These are phyloP conservation scores for Epichloe glyceriae DNA, from an alignment of 2,329 filamentous ascomycete species.

Conservation along the genomic window DNA sequence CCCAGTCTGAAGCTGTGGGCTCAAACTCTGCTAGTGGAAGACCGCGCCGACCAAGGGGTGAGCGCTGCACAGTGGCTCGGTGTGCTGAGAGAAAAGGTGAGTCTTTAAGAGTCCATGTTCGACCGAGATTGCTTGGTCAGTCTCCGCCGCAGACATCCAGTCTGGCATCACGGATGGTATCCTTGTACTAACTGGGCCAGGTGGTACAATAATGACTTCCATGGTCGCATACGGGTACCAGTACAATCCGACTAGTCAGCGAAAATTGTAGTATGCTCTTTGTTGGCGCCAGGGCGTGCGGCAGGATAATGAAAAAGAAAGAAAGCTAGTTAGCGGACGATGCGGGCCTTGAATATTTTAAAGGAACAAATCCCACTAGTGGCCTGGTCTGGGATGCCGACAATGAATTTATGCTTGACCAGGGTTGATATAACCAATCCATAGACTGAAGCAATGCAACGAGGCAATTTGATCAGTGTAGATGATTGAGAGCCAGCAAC, in stretches of 20 bases:
- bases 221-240: not conserved
- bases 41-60: conserved; percentile 85
- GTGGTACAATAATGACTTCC: conserved; percentile 2
- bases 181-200: not conserved
- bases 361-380: too few species aligned
- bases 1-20: conserved; percentile 93
- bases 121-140: not conserved
- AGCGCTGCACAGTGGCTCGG: conserved; percentile 92
- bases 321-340: not conserved
- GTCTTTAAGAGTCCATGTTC: not conserved
- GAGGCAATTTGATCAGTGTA: too few species aligned
- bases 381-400: too few species aligned
- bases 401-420: too few species aligned
- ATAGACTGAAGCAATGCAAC: too few species aligned
- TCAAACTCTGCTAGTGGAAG: conserved; percentile 88
- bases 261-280: not conserved
- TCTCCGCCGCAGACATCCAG: not conserved
- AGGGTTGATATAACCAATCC: too few species aligned
- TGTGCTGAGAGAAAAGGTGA: conserved; percentile 83
- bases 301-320: not conserved
- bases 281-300: not conserved
- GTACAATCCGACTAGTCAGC: not conserved
- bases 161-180: not conserved
- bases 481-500: too few species aligned
- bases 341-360: too few species aligned